phyloP scores from a whole-genome alignment of 2,329 filamentous ascomycete species.

The Colletotrichum euphorbiae region DNA sequence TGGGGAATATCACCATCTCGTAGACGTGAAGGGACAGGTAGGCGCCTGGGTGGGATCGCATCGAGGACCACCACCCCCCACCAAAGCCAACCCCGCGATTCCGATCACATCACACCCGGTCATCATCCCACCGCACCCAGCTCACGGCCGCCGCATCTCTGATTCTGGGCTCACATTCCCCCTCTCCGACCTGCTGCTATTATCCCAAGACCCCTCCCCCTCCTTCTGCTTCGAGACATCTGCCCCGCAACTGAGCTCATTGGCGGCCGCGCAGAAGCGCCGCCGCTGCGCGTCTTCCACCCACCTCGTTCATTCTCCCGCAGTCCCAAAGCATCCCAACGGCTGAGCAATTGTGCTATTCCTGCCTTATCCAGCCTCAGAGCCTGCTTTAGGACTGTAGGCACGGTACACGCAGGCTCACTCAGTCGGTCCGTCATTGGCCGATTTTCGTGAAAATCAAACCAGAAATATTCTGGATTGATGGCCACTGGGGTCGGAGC shows the following conservation, averaged over 20 bases:
- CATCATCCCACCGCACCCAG: conserved; percentile 25
- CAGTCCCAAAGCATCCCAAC: not conserved
- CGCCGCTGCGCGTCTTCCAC: conserved; percentile 11
- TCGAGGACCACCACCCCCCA: not conserved
- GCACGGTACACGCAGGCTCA: too few species aligned
- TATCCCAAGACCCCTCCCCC: not conserved
- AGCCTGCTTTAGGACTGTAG: not conserved
- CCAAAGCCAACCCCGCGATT: conserved; percentile 35
- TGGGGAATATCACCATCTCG: not conserved
- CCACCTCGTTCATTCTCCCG: not conserved
- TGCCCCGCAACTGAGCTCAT: conserved; percentile 20
- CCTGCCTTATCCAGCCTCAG: conserved; percentile 10
- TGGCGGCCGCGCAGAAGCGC: conserved; percentile 32
- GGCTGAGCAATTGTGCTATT: conserved; percentile 7
- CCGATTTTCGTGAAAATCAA: not conserved
- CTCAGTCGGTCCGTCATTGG: too few species aligned
- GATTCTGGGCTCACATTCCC: conserved; percentile 25
- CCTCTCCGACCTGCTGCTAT: not conserved
- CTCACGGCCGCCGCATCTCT: conserved; percentile 10
- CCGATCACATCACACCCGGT: conserved; percentile 29
- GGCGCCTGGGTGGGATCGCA: conserved; percentile 4
- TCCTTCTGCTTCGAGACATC: not conserved
- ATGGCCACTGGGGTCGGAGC: not conserved
- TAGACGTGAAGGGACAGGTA: not conserved
- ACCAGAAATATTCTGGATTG: not conserved